Evolutionary conservation across 2,329 filamentous ascomycete species (phyloP).

Genomic region (Ascochyta fabae): DNA sequence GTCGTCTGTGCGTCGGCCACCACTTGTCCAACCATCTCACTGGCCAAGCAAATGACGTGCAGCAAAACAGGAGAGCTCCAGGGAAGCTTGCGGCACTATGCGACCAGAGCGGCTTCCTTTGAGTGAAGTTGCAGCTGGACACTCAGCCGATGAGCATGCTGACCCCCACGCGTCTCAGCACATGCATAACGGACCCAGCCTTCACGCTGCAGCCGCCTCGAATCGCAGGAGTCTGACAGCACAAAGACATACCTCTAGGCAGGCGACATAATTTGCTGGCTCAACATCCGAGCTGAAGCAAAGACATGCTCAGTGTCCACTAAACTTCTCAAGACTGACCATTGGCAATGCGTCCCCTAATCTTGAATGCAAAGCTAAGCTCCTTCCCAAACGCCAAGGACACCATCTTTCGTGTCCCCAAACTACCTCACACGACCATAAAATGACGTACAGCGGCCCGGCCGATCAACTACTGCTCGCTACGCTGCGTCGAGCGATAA

Average conservation of each 20-base stretch:
- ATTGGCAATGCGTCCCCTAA: not conserved
- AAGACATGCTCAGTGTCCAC: slow-evolving; percentile 2
- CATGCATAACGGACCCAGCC: slow-evolving; percentile 3
- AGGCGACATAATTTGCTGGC: not conserved
- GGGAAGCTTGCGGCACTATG: slow-evolving; percentile 3
- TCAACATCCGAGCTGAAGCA: not conserved
- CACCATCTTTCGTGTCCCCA: not conserved
- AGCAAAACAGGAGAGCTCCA: slow-evolving; percentile 7
- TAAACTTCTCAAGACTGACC: not conserved
- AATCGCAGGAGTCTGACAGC: slow-evolving; percentile 17
- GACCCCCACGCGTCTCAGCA: slow-evolving; percentile 17
- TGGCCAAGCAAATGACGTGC: slow-evolving; percentile 17
- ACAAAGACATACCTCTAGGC: slow-evolving; percentile 6
- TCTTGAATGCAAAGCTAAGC: not conserved
- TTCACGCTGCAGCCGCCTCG: not conserved
- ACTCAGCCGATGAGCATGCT: not conserved
- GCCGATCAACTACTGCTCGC: not conserved
- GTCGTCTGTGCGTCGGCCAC: slow-evolving; percentile 18
- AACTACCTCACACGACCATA: not conserved
- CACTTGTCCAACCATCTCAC: slow-evolving; percentile 1
- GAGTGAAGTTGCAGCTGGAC: not conserved
- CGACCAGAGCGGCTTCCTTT: slow-evolving; percentile 8
- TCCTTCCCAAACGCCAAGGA: not conserved
- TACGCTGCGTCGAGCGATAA: not conserved
- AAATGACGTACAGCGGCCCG: not conserved